Evolutionary conservation across 371 early-diverging fungal species (phyloP), one percentile per base, ranked within the genome.

Genomic region (Amoeboaphelidium protococcarum): DNA sequence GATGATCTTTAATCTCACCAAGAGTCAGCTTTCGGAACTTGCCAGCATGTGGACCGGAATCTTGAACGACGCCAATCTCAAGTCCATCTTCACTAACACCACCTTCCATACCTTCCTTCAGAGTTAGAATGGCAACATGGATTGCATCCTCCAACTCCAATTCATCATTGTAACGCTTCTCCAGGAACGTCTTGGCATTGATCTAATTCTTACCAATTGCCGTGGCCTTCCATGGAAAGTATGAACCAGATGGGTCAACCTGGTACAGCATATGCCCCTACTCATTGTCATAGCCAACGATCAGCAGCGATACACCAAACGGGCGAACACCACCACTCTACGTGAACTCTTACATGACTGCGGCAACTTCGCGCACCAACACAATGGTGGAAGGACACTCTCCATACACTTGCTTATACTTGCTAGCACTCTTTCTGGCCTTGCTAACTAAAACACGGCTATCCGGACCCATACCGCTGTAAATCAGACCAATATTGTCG

Each of bases 311-410:
- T 10, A 98, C 98, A 49, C 98, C 98, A 62, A 98, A 98, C 3
- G 98, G 98, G 51, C 97, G 78, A 26, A 98, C 96, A 68, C 98
- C 98, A 62, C 89, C 94, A 66, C 81, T 78, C 66, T 96, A 95
- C 31, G 97, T 96, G 57, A 78, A 96, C 65, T 94, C 97, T 59
- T 96, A 95, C 88, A 92, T 91, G 26, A 96, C 77, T 54, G 76
- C 61, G 2, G 95, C 95, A 24, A 96, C 74, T 54, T 91, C 90
- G 63, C 85, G 82, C 43, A 96, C 97, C 43, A 96, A 68, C 47
- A 91, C 82, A 50, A 72, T 72, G 47, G 76, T 78, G 24, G 92
- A 83, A 44, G 97, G 97, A 50, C 94, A 86, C 60, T 91, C 86
- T 66, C 70, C 71, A 59, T 91, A 91, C n/a, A 82, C 70, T 50